Conservation (phyloP, 2,329 filamentous ascomycete species). For the Penicillium sp. region DNA sequence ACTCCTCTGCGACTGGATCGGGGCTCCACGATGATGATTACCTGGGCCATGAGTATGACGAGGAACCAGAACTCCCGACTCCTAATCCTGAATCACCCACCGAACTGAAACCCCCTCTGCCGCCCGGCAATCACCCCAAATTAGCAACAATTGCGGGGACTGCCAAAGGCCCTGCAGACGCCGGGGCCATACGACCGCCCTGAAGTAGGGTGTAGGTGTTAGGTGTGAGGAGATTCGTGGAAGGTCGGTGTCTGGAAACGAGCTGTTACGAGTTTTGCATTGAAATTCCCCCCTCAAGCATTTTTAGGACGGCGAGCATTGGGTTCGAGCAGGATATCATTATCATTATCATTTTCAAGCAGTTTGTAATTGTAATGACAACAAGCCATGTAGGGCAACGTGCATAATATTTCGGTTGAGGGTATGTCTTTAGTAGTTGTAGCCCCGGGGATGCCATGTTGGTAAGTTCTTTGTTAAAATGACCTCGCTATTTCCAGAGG, state of each 20-base stretch:
- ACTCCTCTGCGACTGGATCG: constrained; percentile 40
- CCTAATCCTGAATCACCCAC: constrained; percentile 49
- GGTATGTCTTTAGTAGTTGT: not conserved
- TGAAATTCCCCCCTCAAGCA: constrained; percentile 25
- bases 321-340: constrained; percentile 7
- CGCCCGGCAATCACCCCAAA: constrained; percentile 57
- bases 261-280: constrained; percentile 17
- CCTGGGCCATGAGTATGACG: constrained; percentile 52
- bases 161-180: constrained; percentile 28
- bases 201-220: constrained; percentile 21
- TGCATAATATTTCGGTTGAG: constrained; percentile 12
- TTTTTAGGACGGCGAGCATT: constrained; percentile 17
- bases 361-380: constrained; percentile 23
- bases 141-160: constrained; percentile 15
- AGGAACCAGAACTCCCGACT: constrained; percentile 46
- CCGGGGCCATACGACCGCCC: constrained; percentile 32
- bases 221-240: not conserved
- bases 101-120: constrained; percentile 67
- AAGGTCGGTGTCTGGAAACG: not conserved
- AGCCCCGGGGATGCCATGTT: not conserved
- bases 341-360: not conserved
- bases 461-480: not conserved
- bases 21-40: constrained; percentile 52
- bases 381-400: constrained; percentile 13
- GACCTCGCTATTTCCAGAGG: not conserved